These are phyloP conservation scores for Mycena floridula DNA, from an alignment of 768 basidiomycete genomes.

Conservation along the genomic window DNA sequence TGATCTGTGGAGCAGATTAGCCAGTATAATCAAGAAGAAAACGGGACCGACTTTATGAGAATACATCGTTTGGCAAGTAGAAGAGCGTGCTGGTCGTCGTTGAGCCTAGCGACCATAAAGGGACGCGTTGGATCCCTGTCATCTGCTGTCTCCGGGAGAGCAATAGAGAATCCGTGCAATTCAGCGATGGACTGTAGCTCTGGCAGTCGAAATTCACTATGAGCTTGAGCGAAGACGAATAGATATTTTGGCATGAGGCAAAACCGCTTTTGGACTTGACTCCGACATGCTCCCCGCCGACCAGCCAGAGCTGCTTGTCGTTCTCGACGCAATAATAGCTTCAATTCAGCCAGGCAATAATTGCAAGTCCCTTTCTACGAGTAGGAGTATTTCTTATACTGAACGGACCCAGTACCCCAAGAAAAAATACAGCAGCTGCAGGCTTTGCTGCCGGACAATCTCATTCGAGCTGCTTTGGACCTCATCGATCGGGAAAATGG, in stretches of 20 bases:
- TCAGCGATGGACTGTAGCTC: constrained; percentile 76
- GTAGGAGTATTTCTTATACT: background rate
- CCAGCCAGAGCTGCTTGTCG: background rate
- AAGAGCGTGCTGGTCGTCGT: constrained; percentile 65
- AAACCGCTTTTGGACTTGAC: too few relatives aligned
- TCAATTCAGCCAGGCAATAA: background rate
- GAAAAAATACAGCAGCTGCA: constrained; percentile 51
- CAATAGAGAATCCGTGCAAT: constrained; percentile 58
- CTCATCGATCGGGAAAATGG: constrained; percentile 69
- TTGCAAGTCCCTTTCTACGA: background rate
- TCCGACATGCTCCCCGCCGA: background rate
- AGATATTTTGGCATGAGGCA: constrained; percentile 36
- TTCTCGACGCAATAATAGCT: background rate
- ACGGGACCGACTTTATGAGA: constrained; percentile 66
- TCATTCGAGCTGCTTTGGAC: constrained; percentile 67
- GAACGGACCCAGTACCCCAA: constrained; percentile 24
- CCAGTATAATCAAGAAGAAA: too few relatives aligned
- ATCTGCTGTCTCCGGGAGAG: constrained; percentile 36
- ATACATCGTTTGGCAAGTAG: constrained; percentile 75
- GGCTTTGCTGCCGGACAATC: constrained; percentile 53
- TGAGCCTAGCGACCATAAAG: constrained; percentile 68
- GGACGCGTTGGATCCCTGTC: constrained; percentile 54
- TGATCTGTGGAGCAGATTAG: too few relatives aligned
- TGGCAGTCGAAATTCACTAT: constrained; percentile 79
- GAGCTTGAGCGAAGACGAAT: constrained; percentile 75